Evolutionary conservation across 2,329 filamentous ascomycete genomes (phyloP), one percentile per base, ranked within the genome.

Genomic region (Tolypocladium paradoxum): DNA sequence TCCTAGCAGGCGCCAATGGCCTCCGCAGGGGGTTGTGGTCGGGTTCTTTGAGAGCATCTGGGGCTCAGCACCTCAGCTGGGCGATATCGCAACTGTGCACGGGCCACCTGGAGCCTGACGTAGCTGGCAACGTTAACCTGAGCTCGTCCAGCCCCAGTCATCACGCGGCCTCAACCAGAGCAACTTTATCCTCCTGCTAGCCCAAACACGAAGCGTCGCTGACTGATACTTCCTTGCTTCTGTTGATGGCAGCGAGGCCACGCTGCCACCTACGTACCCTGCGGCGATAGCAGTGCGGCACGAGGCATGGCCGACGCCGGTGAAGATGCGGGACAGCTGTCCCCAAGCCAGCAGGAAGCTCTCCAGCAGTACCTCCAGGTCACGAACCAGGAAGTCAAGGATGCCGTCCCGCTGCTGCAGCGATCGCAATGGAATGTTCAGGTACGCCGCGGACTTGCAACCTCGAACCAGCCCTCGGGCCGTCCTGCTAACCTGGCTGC

Each of bases 351-450:
- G 74, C 90, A 90, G 68, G 81, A 85, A 50, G 87, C 89, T 48
- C 81, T 99, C 29, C 85, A 95, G 62, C 92, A 95, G 64, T 96
- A 90, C 70, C 89, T 85, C 18, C 81, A 87, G 50, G 87, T 99
- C 50, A 97, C 93, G 29, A 84, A 91, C 61, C 90, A 96, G 69
- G 85, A 90, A 24, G 69, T 83, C 46, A 77, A 82, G 45, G 83
- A 88, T 54, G 90, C 93, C 2, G 76, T 96, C 49, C 83, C 88
- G 1, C 69, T 99, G 5, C 76, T 99, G 2, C 81, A 85, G 60
- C 78, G 90, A 57, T 96, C 90, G 53, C 86, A 97, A 76, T 99
- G 93, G 93, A 99, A 97, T 65, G 87, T 96, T 0, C 88, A 92
- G 76, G 88, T 90, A 69, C 37, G 70, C 55, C 43, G 27, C 9